phyloP scores from a whole-genome alignment of 2,329 filamentous ascomycete genomes.

The Epicoccum sorghinum region DNA sequence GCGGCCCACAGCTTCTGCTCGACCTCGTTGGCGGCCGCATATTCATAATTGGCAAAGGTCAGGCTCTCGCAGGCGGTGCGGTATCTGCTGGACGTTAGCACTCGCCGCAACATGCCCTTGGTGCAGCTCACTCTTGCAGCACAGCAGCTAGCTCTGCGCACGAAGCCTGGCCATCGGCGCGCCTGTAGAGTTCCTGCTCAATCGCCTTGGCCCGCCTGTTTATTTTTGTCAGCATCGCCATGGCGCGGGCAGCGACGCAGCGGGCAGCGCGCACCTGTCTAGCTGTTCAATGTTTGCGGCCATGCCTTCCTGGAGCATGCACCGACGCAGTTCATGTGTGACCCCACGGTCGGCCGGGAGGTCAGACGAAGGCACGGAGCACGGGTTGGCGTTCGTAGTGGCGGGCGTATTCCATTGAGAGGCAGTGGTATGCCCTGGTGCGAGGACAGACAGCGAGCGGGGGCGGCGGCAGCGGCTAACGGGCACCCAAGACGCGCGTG shows the following conservation, averaged over 20 bases:
- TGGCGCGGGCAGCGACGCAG: neutral
- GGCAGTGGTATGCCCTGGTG: constrained; percentile 36
- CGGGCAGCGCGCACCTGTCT: constrained; percentile 54
- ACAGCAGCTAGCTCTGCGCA: constrained; percentile 58
- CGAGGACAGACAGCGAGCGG: constrained; percentile 41
- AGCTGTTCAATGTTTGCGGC: constrained; percentile 57
- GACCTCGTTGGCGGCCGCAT: constrained; percentile 66
- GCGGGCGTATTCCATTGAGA: constrained; percentile 65
- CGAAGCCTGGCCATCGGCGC: constrained; percentile 57
- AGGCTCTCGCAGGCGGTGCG: constrained; percentile 74
- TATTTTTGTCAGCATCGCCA: constrained; percentile 27
- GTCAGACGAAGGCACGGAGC: constrained; percentile 64
- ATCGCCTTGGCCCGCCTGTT: constrained; percentile 52
- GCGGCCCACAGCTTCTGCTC: constrained; percentile 79
- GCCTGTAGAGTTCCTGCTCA: constrained; percentile 57
- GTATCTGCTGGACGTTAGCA: constrained; percentile 58
- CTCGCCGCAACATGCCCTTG: constrained; percentile 7
- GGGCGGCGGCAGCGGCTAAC: constrained; percentile 25
- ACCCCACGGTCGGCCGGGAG: constrained; percentile 60
- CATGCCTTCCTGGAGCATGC: constrained; percentile 43
- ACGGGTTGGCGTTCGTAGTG: constrained; percentile 53
- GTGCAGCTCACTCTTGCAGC: constrained; percentile 35
- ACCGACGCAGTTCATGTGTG: constrained; percentile 44
- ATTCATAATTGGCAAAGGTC: constrained; percentile 74
- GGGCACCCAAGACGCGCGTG: constrained; percentile 34